Evolutionary conservation across 768 basidiomycete species (phyloP).

Genomic region (Trametes elegans): DNA sequence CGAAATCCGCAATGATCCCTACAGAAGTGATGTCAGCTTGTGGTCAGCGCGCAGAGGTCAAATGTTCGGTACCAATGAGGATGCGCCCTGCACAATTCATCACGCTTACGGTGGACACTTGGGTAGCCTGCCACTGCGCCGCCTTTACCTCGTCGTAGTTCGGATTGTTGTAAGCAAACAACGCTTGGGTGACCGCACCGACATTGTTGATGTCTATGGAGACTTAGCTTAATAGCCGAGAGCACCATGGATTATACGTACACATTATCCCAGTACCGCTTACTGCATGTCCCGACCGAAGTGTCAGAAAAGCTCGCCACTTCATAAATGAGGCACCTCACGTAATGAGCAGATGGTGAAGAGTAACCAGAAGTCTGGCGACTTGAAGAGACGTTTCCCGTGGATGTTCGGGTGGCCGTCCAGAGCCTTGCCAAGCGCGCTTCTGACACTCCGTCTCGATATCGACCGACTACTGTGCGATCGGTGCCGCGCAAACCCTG

Average conservation of each 20-base stretch:
- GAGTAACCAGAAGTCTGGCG: constrained; percentile 64
- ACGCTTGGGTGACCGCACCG: constrained; percentile 71
- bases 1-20: constrained; percentile 71
- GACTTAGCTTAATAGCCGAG: neutral
- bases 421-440: constrained; percentile 11
- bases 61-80: constrained; percentile 52
- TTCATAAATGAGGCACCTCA: constrained; percentile 34
- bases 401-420: constrained; percentile 48
- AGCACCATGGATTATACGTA: constrained; percentile 31
- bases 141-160: constrained; percentile 68
- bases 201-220: constrained; percentile 78
- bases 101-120: constrained; percentile 81
- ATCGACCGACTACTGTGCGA: constrained; percentile 20
- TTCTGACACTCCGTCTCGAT: constrained; percentile 11
- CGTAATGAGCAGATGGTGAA: constrained; percentile 53
- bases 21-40: neutral
- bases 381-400: constrained; percentile 49
- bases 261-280: constrained; percentile 79
- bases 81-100: constrained; percentile 82
- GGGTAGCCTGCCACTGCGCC: constrained; percentile 74
- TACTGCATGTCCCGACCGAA: constrained; percentile 37
- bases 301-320: neutral
- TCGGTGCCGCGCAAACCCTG: constrained; percentile 16
- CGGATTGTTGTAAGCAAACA: constrained; percentile 58
- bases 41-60: neutral